A percentile compares a stretch with the other conserved stretches of the same genome.
phyloP scores from a whole-genome alignment of 1,139 yeast genomes.

The Maudiozyma humilis region DNA sequence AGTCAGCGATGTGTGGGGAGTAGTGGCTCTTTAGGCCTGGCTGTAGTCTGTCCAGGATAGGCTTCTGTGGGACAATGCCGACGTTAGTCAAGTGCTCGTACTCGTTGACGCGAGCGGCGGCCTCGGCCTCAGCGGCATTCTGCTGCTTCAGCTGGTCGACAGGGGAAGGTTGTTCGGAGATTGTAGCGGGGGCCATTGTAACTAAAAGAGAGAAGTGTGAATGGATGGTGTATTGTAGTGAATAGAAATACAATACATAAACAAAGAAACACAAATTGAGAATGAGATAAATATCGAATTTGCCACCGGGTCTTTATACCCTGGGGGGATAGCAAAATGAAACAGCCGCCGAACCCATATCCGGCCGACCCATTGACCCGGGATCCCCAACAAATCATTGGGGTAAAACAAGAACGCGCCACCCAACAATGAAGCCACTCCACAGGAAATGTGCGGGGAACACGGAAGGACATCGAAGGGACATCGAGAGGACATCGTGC shows the following conservation, averaged over 20 bases:
- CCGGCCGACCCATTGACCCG: no score
- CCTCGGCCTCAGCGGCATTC: neutral
- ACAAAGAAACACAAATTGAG: neutral
- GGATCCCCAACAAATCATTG: no score
- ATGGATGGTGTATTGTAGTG: neutral
- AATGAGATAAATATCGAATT: no score
- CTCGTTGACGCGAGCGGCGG: neutral
- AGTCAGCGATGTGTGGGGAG: conserved; percentile 23
- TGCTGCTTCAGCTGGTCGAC: conserved; percentile 8
- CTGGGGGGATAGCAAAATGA: no score
- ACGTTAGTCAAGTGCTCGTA: conserved; percentile 24
- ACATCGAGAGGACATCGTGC: no score
- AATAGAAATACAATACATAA: neutral
- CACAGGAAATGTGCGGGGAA: no score
- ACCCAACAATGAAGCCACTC: no score
- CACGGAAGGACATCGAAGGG: no score
- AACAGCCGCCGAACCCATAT: no score
- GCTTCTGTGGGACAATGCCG: conserved; percentile 18
- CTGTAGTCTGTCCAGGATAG: conserved; percentile 27
- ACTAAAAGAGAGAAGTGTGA: no score
- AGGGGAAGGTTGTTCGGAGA: neutral
- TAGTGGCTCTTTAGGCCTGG: conserved; percentile 29
- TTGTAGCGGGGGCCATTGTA: conserved; percentile 3
- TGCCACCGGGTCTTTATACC: no score
- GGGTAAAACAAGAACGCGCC: no score